These are phyloP conservation scores for Boletus rufocinnamomeus DNA, from an alignment of 768 basidiomycete species.

Conservation along the genomic window DNA sequence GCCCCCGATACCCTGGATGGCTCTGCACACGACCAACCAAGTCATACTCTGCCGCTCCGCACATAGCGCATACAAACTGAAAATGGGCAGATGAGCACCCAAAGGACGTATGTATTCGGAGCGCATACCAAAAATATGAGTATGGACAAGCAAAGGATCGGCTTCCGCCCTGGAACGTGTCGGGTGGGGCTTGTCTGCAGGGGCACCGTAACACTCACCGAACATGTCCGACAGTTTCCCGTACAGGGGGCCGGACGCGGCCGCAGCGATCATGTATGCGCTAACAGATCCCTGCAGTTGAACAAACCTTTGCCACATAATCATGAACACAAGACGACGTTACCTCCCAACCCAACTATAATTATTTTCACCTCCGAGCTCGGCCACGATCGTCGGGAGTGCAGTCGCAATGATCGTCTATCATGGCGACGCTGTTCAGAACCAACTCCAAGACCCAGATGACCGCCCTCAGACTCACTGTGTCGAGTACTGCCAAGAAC, in stretches of 20 bases:
- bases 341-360: too few species aligned
- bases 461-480: too few species aligned
- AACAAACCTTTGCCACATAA: too few species aligned
- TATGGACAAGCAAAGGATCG: slow-evolving; percentile 67
- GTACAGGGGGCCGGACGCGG: slow-evolving; percentile 68
- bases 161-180: slow-evolving; percentile 56
- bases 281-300: slow-evolving; percentile 42
- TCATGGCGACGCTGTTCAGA: too few species aligned
- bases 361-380: too few species aligned
- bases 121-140: slow-evolving; percentile 61
- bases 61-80: slow-evolving; percentile 77
- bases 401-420: too few species aligned
- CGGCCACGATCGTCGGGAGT: too few species aligned
- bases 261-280: slow-evolving; percentile 72
- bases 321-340: too few species aligned
- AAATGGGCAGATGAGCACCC: background rate
- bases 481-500: slow-evolving; percentile 49
- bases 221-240: slow-evolving; percentile 72
- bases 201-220: slow-evolving; percentile 24
- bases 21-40: slow-evolving; percentile 76
- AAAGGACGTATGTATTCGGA: background rate
- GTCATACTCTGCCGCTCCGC: slow-evolving; percentile 80
- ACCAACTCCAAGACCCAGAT: too few species aligned
- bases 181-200: slow-evolving; percentile 29
- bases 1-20: slow-evolving; percentile 82